Percentiles rank a stretch among this genome's conserved stretches.
Evolutionary conservation across 2,329 filamentous ascomycete species (phyloP).

Genomic region (Massarina eburnea): DNA sequence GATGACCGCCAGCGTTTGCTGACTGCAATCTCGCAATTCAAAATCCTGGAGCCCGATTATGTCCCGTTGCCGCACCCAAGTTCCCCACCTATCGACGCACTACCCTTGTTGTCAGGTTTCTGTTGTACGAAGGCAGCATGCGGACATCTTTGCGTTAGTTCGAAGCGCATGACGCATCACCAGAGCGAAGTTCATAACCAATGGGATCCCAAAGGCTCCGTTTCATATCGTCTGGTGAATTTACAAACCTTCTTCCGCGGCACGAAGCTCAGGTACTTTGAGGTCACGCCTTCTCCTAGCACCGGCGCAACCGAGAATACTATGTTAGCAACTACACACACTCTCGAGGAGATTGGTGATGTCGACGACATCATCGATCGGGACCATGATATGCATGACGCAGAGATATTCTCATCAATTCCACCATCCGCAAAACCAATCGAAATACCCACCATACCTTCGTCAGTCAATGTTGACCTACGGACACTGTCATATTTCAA

Average conservation of each 20-base stretch:
- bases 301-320: not conserved
- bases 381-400: no score
- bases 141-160: conserved; percentile 33
- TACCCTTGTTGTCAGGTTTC: conserved; percentile 34
- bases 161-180: conserved; percentile 41
- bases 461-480: conserved; percentile 8
- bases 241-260: conserved; percentile 45
- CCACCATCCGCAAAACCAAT: no score
- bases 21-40: conserved; percentile 21
- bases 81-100: conserved; percentile 25
- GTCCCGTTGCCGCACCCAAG: conserved; percentile 23
- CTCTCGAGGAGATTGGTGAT: no score
- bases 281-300: conserved; percentile 24
- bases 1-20: conserved; percentile 31
- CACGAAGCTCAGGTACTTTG: conserved; percentile 43
- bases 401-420: no score
- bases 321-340: no score
- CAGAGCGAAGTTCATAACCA: conserved; percentile 29
- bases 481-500: conserved; percentile 29
- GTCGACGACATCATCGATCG: no score
- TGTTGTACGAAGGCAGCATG: conserved; percentile 30
- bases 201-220: conserved; percentile 3
- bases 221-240: conserved; percentile 17
- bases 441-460: not conserved
- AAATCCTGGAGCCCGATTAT: conserved; percentile 35